phyloP scores from a whole-genome alignment of 1,139 yeast species.

The Yamadazyma oceani region DNA sequence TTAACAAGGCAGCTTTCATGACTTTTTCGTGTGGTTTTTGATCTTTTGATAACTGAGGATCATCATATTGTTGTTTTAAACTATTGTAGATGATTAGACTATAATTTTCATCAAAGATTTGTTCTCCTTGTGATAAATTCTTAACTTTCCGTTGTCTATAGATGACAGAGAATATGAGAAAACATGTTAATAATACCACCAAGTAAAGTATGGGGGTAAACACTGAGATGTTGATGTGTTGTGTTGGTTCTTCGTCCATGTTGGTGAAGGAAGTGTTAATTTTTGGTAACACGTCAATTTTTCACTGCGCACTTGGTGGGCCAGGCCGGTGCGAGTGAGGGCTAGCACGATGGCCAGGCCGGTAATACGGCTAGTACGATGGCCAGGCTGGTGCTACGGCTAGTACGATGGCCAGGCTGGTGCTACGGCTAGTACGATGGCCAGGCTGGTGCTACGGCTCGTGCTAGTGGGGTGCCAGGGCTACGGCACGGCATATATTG shows the following conservation, averaged over 20 bases:
- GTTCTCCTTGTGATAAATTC: slow-evolving; percentile 56
- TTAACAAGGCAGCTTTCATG: slow-evolving; percentile 77
- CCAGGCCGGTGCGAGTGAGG: too few relatives aligned
- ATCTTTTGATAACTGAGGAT: slow-evolving; percentile 41
- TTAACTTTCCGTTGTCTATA: slow-evolving; percentile 63
- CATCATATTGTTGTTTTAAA: slow-evolving; percentile 47
- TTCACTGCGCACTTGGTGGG: too few relatives aligned
- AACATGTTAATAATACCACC: slow-evolving; percentile 66
- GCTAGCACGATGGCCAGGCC: too few relatives aligned
- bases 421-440: too few relatives aligned
- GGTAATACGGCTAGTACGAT: too few relatives aligned
- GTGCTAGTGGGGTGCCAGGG: too few relatives aligned
- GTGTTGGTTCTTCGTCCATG: slow-evolving; percentile 29
- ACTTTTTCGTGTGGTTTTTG: slow-evolving; percentile 75
- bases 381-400: too few relatives aligned
- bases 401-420: too few relatives aligned
- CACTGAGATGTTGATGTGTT: slow-evolving; percentile 59
- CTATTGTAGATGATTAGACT: slow-evolving; percentile 64
- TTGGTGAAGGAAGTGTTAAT: not conserved
- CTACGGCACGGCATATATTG: not conserved
- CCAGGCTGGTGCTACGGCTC: too few relatives aligned
- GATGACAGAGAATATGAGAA: slow-evolving; percentile 68
- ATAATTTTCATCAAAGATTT: slow-evolving; percentile 70
- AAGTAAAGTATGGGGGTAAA: slow-evolving; percentile 84
- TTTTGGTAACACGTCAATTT: not conserved